Conservation (phyloP, 2,329 filamentous ascomycete genomes). For the Dothideomycetes sp. region DNA sequence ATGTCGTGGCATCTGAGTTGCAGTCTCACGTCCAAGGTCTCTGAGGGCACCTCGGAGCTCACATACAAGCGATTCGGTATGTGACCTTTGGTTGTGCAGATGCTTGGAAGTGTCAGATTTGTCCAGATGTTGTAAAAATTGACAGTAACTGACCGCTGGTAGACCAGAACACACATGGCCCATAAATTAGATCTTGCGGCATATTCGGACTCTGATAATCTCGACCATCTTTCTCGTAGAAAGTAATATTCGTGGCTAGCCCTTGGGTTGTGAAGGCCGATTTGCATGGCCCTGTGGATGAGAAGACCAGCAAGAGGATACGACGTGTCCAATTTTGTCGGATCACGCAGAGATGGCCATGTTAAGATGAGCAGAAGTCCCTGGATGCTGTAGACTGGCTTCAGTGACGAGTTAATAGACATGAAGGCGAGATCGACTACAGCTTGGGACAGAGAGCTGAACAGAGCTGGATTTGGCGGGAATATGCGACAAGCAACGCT, state of each 20-base stretch:
- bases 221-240: not conserved
- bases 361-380: not conserved
- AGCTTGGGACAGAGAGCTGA: not conserved
- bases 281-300: not conserved
- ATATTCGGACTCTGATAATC: not conserved
- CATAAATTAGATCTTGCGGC: not conserved
- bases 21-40: not conserved
- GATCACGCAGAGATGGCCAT: not conserved
- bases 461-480: not conserved
- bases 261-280: not conserved
- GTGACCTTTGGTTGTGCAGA: not conserved
- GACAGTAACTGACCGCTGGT: not conserved
- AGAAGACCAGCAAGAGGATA: not conserved
- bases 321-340: not conserved
- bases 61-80: not conserved
- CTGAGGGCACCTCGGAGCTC: not conserved
- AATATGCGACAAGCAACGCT: not conserved
- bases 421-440: not conserved
- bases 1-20: not conserved
- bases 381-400: not conserved
- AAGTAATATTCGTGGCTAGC: not conserved
- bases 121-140: too few species aligned
- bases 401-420: not conserved
- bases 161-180: not conserved
- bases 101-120: too few species aligned